Percentiles rank a stretch among this genome's conserved stretches.
phyloP scores from a whole-genome alignment of 148 eudicot species.

The Talinum fruticosum region DNA sequence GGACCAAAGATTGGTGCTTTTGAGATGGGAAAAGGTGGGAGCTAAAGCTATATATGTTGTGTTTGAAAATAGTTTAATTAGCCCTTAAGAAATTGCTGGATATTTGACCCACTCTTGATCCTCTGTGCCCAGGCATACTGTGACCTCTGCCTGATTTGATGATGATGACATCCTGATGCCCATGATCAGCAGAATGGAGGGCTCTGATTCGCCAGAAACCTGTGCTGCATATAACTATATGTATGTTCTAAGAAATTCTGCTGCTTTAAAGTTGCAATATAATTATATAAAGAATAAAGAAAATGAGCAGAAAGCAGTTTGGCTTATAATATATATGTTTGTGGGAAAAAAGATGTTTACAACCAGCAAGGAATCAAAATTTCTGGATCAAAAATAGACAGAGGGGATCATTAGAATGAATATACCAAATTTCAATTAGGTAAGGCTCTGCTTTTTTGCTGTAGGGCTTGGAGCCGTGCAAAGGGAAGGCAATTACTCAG shows the following conservation, averaged over 20 bases:
- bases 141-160: conserved; percentile 16
- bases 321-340: conserved; percentile 8
- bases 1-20: conserved; percentile 38
- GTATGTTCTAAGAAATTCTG: conserved; percentile 26
- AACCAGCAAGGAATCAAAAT: background rate
- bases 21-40: conserved; percentile 29
- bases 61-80: conserved; percentile 40
- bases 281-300: no score
- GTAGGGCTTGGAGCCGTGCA: background rate
- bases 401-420: conserved; percentile 10
- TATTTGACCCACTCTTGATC: conserved; percentile 22
- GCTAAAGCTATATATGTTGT: conserved; percentile 19
- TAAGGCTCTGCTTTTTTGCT: background rate
- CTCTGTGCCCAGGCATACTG: conserved; percentile 13
- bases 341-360: background rate
- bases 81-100: conserved; percentile 33
- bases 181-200: conserved; percentile 11
- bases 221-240: background rate
- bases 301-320: conserved; percentile 4
- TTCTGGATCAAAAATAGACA: conserved; percentile 7
- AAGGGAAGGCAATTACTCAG: background rate
- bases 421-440: conserved; percentile 13
- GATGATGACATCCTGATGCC: conserved; percentile 12
- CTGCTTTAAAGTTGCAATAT: background rate
- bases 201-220: conserved; percentile 9